These are phyloP conservation scores for Pichia kluyveri DNA, from an alignment of 805 yeast genomes.

Conservation along the genomic window DNA sequence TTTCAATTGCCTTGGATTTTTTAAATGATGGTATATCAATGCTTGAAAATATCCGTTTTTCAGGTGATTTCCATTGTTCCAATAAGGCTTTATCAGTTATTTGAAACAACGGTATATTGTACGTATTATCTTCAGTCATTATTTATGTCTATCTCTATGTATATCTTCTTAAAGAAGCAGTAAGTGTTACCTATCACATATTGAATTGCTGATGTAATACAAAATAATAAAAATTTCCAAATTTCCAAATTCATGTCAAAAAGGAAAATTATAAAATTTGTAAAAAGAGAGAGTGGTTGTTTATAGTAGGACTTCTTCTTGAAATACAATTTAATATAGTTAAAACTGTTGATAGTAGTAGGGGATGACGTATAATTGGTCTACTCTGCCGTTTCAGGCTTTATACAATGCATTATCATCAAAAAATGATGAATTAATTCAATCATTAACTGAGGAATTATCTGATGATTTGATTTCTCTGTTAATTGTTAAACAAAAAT, in stretches of 20 bases:
- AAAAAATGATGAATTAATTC: conserved; percentile 14
- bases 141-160: background rate
- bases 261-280: no score
- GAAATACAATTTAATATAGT: no score
- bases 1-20: conserved; percentile 32
- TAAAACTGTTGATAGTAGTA: no score
- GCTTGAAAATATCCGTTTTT: conserved; percentile 36
- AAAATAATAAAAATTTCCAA: no score
- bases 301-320: no score
- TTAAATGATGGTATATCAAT: conserved; percentile 35
- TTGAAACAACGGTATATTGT: background rate
- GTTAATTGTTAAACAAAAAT: conserved; percentile 36
- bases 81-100: background rate
- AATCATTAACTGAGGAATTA: conserved; percentile 19
- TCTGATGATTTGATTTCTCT: conserved; percentile 33
- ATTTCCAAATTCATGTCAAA: no score
- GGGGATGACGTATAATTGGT: conserved; percentile 13
- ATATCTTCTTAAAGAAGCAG: no score
- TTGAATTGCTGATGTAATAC: no score
- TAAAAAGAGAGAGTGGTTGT: no score
- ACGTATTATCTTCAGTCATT: background rate
- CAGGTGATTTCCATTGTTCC: conserved; percentile 26
- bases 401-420: conserved; percentile 39
- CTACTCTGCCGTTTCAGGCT: conserved; percentile 31
- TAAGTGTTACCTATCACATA: no score